Evolutionary conservation across 2,329 filamentous ascomycete genomes (phyloP).

Genomic region (Aspergillus versicolor): DNA sequence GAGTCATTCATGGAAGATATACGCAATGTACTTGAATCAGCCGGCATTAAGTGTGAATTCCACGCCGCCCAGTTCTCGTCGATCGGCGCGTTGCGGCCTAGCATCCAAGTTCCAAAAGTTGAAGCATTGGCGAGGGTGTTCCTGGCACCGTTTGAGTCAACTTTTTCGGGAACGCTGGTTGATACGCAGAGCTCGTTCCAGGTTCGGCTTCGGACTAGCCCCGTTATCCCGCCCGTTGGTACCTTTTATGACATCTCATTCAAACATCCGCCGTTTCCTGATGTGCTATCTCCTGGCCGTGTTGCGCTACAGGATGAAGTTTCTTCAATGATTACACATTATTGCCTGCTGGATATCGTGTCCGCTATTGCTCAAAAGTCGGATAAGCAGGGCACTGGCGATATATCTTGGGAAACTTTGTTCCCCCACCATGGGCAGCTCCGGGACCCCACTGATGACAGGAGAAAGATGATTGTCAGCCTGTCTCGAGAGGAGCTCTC

Average conservation of each 20-base stretch:
- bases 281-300: slow-evolving; percentile 32
- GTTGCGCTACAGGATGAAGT: slow-evolving; percentile 36
- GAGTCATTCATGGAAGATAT: slow-evolving; percentile 34
- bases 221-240: slow-evolving; percentile 33
- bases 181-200: slow-evolving; percentile 36
- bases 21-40: slow-evolving; percentile 30
- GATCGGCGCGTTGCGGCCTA: slow-evolving; percentile 15
- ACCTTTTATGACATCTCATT: slow-evolving; percentile 41
- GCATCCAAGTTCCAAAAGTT: slow-evolving; percentile 20
- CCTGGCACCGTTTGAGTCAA: slow-evolving; percentile 44
- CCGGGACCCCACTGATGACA: slow-evolving; percentile 17
- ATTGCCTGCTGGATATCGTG: slow-evolving; percentile 40
- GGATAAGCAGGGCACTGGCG: not conserved
- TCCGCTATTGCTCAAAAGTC: slow-evolving; percentile 25
- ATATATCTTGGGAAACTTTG: slow-evolving; percentile 27
- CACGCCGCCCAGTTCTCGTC: slow-evolving; percentile 28
- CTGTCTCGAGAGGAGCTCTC: slow-evolving; percentile 29
- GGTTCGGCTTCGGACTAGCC: slow-evolving; percentile 38
- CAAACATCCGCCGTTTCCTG: slow-evolving; percentile 29
- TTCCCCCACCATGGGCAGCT: slow-evolving; percentile 39
- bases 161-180: slow-evolving; percentile 38
- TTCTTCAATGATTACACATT: slow-evolving; percentile 33
- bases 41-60: slow-evolving; percentile 32
- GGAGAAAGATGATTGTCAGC: slow-evolving; percentile 34
- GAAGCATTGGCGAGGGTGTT: slow-evolving; percentile 46